Evolutionary conservation across 2,329 filamentous ascomycete genomes (phyloP).

Genomic region (Phialophora tarda): DNA sequence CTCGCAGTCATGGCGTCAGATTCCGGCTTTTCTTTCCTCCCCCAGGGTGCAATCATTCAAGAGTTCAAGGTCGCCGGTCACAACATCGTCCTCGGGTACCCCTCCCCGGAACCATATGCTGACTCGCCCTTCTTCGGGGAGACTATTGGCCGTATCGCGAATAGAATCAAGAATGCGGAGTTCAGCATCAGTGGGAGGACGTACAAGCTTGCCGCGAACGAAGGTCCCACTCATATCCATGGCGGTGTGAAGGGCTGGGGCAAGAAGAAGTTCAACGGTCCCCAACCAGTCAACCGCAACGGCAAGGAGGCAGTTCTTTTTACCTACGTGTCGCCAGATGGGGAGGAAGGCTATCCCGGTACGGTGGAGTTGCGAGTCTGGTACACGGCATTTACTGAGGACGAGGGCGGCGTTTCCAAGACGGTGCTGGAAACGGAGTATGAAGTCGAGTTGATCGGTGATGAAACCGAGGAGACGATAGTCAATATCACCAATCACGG

Average conservation of each 20-base stretch:
- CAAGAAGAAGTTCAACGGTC: constrained; percentile 76
- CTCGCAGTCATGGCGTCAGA: constrained; percentile 41
- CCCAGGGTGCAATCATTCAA: constrained; percentile 60
- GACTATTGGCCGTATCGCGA: constrained; percentile 84
- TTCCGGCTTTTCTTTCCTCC: constrained; percentile 52
- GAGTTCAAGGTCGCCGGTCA: constrained; percentile 75
- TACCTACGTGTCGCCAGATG: constrained; percentile 66
- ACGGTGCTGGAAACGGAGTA: constrained; percentile 85
- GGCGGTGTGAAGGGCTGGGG: constrained; percentile 79
- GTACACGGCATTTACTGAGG: constrained; percentile 76
- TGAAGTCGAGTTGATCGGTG: constrained; percentile 78
- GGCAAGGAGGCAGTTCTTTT: constrained; percentile 72
- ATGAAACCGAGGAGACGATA: constrained; percentile 81
- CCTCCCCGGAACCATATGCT: constrained; percentile 74
- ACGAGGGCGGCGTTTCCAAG: constrained; percentile 63
- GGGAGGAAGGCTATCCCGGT: constrained; percentile 89
- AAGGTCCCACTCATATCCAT: constrained; percentile 78
- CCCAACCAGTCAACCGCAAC: constrained; percentile 60
- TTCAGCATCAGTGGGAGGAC: constrained; percentile 74
- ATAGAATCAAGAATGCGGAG: constrained; percentile 75
- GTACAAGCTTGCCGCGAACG: constrained; percentile 75
- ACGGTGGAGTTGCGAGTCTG: constrained; percentile 76
- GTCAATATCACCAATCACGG: constrained; percentile 97
- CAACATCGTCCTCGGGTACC: constrained; percentile 90
- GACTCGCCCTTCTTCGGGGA: constrained; percentile 86